Evolutionary conservation across 176 grass and related monocot species (phyloP).

Genomic region (Ensete ventricosum): DNA sequence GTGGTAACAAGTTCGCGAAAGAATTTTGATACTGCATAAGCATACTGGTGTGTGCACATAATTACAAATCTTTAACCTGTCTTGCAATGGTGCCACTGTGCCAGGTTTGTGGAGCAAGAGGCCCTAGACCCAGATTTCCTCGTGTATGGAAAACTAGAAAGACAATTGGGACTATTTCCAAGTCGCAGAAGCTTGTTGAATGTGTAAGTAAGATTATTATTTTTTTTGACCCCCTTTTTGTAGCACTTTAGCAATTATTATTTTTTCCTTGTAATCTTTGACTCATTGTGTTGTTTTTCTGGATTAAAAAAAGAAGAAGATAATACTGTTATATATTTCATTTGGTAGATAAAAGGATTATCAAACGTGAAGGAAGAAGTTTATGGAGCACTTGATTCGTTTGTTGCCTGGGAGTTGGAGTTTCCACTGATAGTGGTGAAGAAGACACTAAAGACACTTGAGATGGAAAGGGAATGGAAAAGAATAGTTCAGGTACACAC

Average conservation of each 20-base stretch:
- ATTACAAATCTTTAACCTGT: not conserved
- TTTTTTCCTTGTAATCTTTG: no score
- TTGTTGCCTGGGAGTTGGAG: slow-evolving; percentile 95
- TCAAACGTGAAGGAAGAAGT: slow-evolving; percentile 98
- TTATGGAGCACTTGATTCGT: slow-evolving; percentile 91
- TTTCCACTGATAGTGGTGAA: slow-evolving; percentile 95
- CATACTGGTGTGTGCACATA: not conserved
- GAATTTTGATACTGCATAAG: not conserved
- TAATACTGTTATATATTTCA: no score
- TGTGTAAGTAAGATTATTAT: slow-evolving; percentile 60
- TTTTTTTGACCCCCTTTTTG: not conserved
- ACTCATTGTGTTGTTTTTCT: no score
- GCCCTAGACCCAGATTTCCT: slow-evolving; percentile 74
- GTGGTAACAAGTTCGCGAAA: not conserved
- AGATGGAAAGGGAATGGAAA: slow-evolving; percentile 93
- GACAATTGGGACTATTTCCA: slow-evolving; percentile 78
- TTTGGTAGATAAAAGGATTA: slow-evolving; percentile 58
- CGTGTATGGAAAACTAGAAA: slow-evolving; percentile 77
- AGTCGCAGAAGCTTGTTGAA: slow-evolving; percentile 87
- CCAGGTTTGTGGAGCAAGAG: slow-evolving; percentile 71
- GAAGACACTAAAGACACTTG: slow-evolving; percentile 79
- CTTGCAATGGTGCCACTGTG: not conserved
- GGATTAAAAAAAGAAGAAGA: no score
- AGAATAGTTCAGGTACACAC: slow-evolving; percentile 91
- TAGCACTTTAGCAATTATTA: no score